These are phyloP conservation scores for Saccharomyces hybrid DNA, from an alignment of 1,139 yeast genomes.

Conservation along the genomic window DNA sequence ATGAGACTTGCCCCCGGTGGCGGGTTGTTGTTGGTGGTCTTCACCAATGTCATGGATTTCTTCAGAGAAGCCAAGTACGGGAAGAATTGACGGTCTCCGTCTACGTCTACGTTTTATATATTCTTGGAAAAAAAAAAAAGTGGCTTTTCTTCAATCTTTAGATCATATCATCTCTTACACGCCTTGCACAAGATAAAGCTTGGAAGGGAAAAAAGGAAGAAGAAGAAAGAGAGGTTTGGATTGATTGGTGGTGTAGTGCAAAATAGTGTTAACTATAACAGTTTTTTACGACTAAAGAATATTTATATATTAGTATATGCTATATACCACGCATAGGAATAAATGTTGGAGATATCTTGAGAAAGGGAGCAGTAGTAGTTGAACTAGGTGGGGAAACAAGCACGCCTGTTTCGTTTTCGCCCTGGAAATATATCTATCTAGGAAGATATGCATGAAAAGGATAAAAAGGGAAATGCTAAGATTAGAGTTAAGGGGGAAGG, in stretches of 20 bases:
- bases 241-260: not conserved
- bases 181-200: too few species aligned
- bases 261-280: not conserved
- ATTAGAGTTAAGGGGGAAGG: not conserved
- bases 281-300: not conserved
- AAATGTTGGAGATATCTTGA: not conserved
- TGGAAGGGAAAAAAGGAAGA: not conserved
- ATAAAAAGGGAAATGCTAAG: not conserved
- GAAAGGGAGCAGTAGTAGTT: too few species aligned
- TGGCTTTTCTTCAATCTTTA: too few species aligned
- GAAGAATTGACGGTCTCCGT: not conserved
- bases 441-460: not conserved
- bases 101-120: too few species aligned
- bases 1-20: conserved; percentile 98
- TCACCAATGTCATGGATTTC: conserved; percentile 91
- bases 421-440: not conserved
- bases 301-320: not conserved
- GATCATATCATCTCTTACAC: too few species aligned
- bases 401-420: not conserved
- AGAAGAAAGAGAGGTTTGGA: not conserved
- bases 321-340: not conserved
- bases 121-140: too few species aligned
- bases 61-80: conserved; percentile 45
- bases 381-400: not conserved
- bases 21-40: conserved; percentile 92